A percentile compares a stretch with the other conserved stretches of the same genome.
phyloP scores from a whole-genome alignment of 2,329 filamentous ascomycete species.

The Xylaria hypoxylon region DNA sequence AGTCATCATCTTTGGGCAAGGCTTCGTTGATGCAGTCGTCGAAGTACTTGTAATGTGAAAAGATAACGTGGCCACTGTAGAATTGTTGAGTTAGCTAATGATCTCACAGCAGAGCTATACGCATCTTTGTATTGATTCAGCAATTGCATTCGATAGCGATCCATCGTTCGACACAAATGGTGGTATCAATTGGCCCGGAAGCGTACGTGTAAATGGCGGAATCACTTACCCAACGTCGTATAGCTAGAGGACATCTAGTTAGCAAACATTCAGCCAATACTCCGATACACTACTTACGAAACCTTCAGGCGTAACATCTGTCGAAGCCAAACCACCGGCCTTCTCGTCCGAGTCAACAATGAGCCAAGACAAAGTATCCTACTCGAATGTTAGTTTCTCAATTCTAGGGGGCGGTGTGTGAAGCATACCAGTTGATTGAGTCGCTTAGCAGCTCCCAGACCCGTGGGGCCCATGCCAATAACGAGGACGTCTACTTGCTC shows the following conservation, averaged over 20 bases:
- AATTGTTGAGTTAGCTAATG: conserved; percentile 24
- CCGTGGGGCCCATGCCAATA: conserved; percentile 97
- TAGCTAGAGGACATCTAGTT: conserved; percentile 67
- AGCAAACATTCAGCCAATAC: conserved; percentile 20
- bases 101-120: neutral
- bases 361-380: conserved; percentile 95
- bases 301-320: conserved; percentile 93
- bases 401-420: conserved; percentile 48
- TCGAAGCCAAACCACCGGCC: conserved; percentile 94
- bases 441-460: conserved; percentile 97
- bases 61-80: conserved; percentile 88
- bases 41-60: conserved; percentile 99
- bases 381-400: conserved; percentile 43
- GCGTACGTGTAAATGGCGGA: neutral
- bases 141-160: neutral
- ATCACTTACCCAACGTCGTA: conserved; percentile 80
- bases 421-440: conserved; percentile 89
- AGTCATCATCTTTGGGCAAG: conserved; percentile 91
- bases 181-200: neutral
- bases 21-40: conserved; percentile 99
- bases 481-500: conserved; percentile 92
- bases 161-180: neutral
- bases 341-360: conserved; percentile 93
- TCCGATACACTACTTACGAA: conserved; percentile 76
- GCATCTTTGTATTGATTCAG: neutral